These are phyloP conservation scores for Licmophora abbreviata DNA, from an alignment of 108 stramenopile species.

Conservation along the genomic window DNA sequence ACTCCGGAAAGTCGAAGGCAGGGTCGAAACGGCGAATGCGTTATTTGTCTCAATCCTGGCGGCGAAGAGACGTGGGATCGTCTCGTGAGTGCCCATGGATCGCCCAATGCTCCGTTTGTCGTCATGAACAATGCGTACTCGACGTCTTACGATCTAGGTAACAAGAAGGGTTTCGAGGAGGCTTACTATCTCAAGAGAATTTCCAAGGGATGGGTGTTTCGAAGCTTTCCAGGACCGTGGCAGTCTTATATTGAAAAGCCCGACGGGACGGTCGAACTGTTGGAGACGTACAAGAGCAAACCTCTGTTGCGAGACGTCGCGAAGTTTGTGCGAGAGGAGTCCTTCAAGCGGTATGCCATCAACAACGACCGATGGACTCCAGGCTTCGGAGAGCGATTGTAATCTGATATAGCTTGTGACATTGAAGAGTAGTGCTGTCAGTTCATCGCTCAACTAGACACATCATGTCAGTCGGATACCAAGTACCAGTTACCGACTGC, in stretches of 20 bases:
- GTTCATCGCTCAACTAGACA: background rate
- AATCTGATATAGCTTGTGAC: too few species aligned
- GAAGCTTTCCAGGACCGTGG: constrained; percentile 79
- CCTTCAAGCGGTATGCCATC: constrained; percentile 79
- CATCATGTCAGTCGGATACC: too few species aligned
- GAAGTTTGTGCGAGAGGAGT: constrained; percentile 74
- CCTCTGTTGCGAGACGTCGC: constrained; percentile 65
- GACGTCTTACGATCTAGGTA: constrained; percentile 80
- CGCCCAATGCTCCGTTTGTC: constrained; percentile 47
- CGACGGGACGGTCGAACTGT: constrained; percentile 65
- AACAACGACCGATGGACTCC: constrained; percentile 81
- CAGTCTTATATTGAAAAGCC: constrained; percentile 82
- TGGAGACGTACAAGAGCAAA: constrained; percentile 69
- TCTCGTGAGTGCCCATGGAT: constrained; percentile 44
- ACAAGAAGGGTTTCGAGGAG: constrained; percentile 73
- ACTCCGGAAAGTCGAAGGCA: constrained; percentile 21
- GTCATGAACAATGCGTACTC: constrained; percentile 77
- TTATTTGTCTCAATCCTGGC: constrained; percentile 76
- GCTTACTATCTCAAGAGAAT: constrained; percentile 82
- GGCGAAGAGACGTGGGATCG: constrained; percentile 77
- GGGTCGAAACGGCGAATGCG: constrained; percentile 43
- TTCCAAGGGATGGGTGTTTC: constrained; percentile 80
- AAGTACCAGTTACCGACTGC: too few species aligned
- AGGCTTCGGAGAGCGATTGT: constrained; percentile 16
- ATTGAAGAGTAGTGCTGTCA: background rate